Evolutionary conservation across 2,329 filamentous ascomycete species (phyloP), one percentile per base, ranked within the genome.

Genomic region (Stemphylium lycopersici): DNA sequence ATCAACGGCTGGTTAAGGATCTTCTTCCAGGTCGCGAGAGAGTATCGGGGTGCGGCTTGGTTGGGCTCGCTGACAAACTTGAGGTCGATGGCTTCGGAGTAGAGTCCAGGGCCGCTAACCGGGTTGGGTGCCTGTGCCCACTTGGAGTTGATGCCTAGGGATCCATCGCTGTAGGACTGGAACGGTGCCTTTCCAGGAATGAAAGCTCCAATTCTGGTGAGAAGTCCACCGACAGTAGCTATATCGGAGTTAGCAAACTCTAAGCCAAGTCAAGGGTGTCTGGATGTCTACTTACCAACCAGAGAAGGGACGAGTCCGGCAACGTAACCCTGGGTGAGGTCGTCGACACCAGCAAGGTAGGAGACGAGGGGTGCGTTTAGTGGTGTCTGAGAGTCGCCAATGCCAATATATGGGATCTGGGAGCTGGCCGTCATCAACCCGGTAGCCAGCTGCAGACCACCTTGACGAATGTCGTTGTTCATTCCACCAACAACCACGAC

Each of bases 1-100:
- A 60, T 31, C 15, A 48, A 49, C 2, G 58, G 58, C 20, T 55
- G 55, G 10, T 60, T 60, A 5, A 58, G 15, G 11, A 57, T 46
- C 13, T n/a, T 32, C n/a, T 50, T 60, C 43, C 49, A 48, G 4
- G 29, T 36, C 2, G 5, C 12, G 18, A 60, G 47, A 11, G 50
- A 47, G 36, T 50, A 55, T 11, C 22, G 48, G 31, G 48, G 48
- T 5, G 29, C 24, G n/a, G 36, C 20, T n/a, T 46, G 46, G 10
- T 34, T 33, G 32, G 43, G 33, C n/a, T 46, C 31, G 18, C 36
- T 55, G 31, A 40, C 41, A 33, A 61, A 58, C 37, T 50, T 51
- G 11, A 61, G 13, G 36, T 61, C 52, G 12, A 53, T 18, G 6
- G 55, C 55, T 37, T 52, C 55, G 4, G 46, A 42, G 34, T 59